A percentile compares a stretch with the other conserved stretches of the same genome.
These are phyloP conservation scores for Lichtheimia hyalospora DNA, from an alignment of 371 early-diverging fungal genomes.

Conservation along the genomic window DNA sequence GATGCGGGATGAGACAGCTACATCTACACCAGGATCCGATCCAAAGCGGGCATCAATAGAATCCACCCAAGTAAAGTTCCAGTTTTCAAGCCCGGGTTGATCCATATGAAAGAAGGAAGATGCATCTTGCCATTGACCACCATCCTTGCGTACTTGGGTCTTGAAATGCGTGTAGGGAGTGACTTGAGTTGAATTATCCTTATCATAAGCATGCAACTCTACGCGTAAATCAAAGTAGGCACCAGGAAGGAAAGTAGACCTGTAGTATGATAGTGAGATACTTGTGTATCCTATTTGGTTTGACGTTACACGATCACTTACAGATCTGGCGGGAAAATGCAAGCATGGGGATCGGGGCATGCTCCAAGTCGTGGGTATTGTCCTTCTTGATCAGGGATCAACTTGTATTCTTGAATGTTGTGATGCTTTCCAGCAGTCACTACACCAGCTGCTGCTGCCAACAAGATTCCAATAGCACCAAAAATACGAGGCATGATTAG, in stretches of 20 bases:
- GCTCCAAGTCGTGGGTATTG: slow-evolving; percentile 60
- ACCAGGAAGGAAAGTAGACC: slow-evolving; percentile 57
- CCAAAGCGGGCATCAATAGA: slow-evolving; percentile 48
- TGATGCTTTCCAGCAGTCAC: too few species aligned
- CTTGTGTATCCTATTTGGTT: not conserved
- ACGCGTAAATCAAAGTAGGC: slow-evolving; percentile 60
- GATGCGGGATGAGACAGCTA: slow-evolving; percentile 51
- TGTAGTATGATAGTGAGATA: slow-evolving; percentile 9
- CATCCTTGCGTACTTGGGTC: slow-evolving; percentile 42
- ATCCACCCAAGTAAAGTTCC: slow-evolving; percentile 55
- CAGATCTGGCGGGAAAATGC: slow-evolving; percentile 60
- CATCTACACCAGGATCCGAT: slow-evolving; percentile 42
- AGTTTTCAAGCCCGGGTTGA: slow-evolving; percentile 42
- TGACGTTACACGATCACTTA: slow-evolving; percentile 17
- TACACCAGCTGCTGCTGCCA: too few species aligned
- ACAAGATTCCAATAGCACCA: too few species aligned
- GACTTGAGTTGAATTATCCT: slow-evolving; percentile 16
- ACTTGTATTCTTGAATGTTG: slow-evolving; percentile 5
- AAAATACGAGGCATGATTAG: too few species aligned
- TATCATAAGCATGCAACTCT: slow-evolving; percentile 60
- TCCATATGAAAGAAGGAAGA: slow-evolving; percentile 39
- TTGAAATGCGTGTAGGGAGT: slow-evolving; percentile 39
- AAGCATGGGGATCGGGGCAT: slow-evolving; percentile 54
- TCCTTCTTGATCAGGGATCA: slow-evolving; percentile 45
- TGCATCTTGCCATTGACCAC: slow-evolving; percentile 40